phyloP scores from a whole-genome alignment of 768 basidiomycete genomes.

The Fomitopsis pulvina region DNA sequence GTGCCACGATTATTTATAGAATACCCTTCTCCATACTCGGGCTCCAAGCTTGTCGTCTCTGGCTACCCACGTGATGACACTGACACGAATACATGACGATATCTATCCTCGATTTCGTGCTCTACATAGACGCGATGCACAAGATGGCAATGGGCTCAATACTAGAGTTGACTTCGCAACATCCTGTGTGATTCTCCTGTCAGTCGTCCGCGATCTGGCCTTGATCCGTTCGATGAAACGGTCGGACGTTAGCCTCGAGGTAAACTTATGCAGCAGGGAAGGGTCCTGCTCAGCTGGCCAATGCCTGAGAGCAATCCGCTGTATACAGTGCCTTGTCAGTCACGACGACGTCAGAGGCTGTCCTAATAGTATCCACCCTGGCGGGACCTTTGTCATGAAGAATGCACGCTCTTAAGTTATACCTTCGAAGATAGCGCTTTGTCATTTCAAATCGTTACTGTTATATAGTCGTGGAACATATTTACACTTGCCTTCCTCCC shows the following conservation, averaged over 20 bases:
- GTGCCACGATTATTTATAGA: background rate
- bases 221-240: background rate
- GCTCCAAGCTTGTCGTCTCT: background rate
- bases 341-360: background rate
- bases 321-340: background rate
- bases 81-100: constrained; percentile 5
- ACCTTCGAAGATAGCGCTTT: constrained; percentile 9
- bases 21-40: constrained; percentile 2
- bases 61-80: constrained; percentile 3
- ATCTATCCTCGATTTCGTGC: background rate
- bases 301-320: background rate
- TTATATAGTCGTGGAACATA: constrained; percentile 11
- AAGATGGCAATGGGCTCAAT: background rate
- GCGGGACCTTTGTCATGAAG: background rate
- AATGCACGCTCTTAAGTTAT: background rate
- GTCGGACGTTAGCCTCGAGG: background rate
- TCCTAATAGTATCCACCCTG: background rate
- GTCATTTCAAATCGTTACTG: constrained; percentile 19
- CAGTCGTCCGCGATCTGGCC: too few species aligned
- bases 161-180: background rate
- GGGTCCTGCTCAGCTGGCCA: background rate
- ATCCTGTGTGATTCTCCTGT: too few species aligned
- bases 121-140: background rate
- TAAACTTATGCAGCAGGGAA: too few species aligned
- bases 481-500: background rate